Base-by-base conservation (phyloP, 1,284 basidiomycete species). In the Leccinum brunneo-olivaceum region DNA sequence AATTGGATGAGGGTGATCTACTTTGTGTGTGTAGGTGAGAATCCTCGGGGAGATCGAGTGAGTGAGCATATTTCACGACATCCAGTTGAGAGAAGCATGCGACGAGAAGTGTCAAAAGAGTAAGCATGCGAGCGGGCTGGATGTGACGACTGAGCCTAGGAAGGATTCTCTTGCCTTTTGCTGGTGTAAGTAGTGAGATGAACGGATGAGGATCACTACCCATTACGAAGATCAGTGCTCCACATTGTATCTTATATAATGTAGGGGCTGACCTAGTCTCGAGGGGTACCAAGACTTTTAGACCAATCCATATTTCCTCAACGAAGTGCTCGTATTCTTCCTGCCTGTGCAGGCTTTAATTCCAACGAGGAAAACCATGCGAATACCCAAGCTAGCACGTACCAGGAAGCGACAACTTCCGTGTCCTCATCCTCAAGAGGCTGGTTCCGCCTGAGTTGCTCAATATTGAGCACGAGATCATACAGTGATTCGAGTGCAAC, bases 11-110 rank as follows among this genome's bases (percentile, higher is more conserved):
- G 0, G 59, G 55, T 4, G 50, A 48, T 33, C 41, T 56, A 27
- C 34, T 41, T 35, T 58, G 57, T 9, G 55, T 3, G 10, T 58
- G 56, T 0, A 58, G 45, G 16, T 62, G 57, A 25, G 57, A 62
- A 45, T 90, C 87, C 33, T 80, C 71, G 34, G 76, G 51, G n/a
- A 73, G 60, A 65, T 90, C 85, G 5, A 92, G 73, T 34, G 85
- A 57, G 37, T 75, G 75, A 1, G 90, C 85, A 43, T 86, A 71
- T 47, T 74, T 73, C 25, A 96, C 84, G 10, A 96, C 90, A 60
- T 98, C 95, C 44, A 98, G 73, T 61, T 96, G 90, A 45, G 81
- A 79, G 69, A 98, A 98, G 53, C 89, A 93, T 0, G 94, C 94
- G 34, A 98, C 84, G 27, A 98, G 77, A 34, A 98, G 81, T 2